phyloP scores from a whole-genome alignment of 2,329 filamentous ascomycete species.

The Neonectria magnoliae region DNA sequence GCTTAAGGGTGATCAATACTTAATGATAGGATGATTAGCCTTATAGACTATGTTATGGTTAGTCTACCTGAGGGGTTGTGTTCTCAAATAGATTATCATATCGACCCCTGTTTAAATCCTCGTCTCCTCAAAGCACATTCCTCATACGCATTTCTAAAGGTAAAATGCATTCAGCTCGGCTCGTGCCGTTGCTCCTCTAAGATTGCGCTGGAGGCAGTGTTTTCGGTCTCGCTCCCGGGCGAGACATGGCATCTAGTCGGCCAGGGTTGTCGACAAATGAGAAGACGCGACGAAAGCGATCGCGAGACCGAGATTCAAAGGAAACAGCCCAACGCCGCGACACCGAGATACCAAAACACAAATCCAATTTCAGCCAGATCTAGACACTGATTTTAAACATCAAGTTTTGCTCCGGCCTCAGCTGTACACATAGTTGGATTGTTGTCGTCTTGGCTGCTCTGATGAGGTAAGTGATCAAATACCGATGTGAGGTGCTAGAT shows the following conservation, averaged over 20 bases:
- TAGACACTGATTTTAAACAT: neutral
- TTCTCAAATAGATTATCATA: neutral
- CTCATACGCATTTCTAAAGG: no score
- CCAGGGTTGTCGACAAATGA: constrained; percentile 3
- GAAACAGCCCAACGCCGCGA: neutral
- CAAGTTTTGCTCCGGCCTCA: constrained; percentile 15
- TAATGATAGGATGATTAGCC: neutral
- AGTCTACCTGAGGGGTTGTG: no score
- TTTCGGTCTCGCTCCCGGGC: constrained; percentile 15
- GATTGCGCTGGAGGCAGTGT: constrained; percentile 10
- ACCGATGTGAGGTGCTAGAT: neutral
- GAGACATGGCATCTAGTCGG: neutral
- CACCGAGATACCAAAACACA: neutral
- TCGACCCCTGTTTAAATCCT: no score
- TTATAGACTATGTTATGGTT: no score
- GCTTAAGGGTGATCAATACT: neutral
- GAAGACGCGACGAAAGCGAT: constrained; percentile 10
- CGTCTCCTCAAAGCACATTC: no score
- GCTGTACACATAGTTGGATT: constrained; percentile 23
- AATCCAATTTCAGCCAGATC: neutral
- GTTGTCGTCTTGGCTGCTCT: constrained; percentile 10
- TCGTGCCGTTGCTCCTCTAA: neutral
- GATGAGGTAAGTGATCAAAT: neutral
- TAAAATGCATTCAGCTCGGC: no score
- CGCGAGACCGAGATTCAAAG: constrained; percentile 16